Conservation (phyloP, 257 asterid genomes). For the Nicotiana tabacum region DNA sequence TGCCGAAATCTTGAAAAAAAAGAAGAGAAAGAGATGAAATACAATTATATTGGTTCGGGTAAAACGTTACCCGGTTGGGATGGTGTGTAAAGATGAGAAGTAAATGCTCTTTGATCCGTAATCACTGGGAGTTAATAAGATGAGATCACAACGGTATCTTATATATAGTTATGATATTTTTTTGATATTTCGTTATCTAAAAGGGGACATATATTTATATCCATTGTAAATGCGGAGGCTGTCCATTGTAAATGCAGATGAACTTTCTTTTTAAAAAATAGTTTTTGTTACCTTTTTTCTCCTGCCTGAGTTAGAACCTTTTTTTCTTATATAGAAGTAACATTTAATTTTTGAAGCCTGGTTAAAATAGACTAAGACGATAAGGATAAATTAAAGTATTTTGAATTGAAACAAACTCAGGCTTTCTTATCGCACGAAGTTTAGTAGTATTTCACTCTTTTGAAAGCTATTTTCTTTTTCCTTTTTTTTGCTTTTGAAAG, state of each 20-base stretch:
- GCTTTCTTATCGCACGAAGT: not conserved
- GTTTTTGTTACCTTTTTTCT: not conserved
- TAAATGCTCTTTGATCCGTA: not conserved
- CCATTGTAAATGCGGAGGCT: not conserved
- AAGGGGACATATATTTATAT: not conserved
- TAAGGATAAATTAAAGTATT: not conserved
- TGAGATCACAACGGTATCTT: not conserved
- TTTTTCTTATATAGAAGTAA: not conserved
- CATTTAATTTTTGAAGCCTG: not conserved
- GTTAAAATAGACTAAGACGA: not conserved
- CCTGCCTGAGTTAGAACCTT: not conserved
- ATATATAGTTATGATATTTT: not conserved
- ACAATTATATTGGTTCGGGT: too few species aligned
- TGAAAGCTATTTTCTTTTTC: not conserved
- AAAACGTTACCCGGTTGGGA: too few species aligned
- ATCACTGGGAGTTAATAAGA: not conserved
- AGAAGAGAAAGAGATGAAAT: too few species aligned
- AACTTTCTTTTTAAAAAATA: too few species aligned
- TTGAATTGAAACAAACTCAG: not conserved
- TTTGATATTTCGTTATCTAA: not conserved
- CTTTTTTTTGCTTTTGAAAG: slow-evolving; percentile 20
- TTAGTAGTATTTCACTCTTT: slow-evolving; percentile 8
- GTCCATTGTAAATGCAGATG: not conserved
- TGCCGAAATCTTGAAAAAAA: too few species aligned
- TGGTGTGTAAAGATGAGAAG: too few species aligned